Base-by-base conservation (phyloP, 495 filamentous ascomycete species). In the Annulohypoxylon bovei region DNA sequence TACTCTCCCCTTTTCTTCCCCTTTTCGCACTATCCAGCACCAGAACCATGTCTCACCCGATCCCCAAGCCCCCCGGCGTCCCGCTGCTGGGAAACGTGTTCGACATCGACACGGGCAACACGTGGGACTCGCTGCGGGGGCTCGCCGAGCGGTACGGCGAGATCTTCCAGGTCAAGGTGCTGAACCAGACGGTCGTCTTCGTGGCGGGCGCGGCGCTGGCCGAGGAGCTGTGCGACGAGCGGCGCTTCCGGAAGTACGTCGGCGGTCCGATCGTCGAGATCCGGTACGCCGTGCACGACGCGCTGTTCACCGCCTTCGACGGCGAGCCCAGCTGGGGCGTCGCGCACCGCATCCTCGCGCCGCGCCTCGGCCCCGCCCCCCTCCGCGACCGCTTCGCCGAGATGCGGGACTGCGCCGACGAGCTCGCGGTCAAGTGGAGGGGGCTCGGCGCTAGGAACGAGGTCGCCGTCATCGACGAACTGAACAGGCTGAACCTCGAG, bases 401-500 rank as follows among this genome's bases (percentile, higher is more conserved):
- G 56, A 88, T 93, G 84, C 81, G 89, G 39, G 87, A 89, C 68
- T 87, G 89, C 62, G 85, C 88, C 0, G 78, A 76, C 4, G 91
- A 94, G 70, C 77, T 95, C 25, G 82, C 90, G 12, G 80, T 87
- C 35, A 92, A 91, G 74, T 95, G 91, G 91, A 85, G 84, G 6
- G 80, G 84, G 9, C 80, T 85, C 23, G 90, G 86, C 0, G 72
- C 81, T 0, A 77, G 82, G 3, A 76, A 82, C 47, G 75, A 80
- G 18, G 88, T 93, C 60, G 67, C 77, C 7, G 86, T 87, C 0
- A 81, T 90, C 0, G 86, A 85, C 18, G 89, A 92, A 66, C 90
- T 94, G 55, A 92, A 91, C 18, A 82, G 89, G 8, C 76, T 94
- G 59, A 91, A 87, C 22, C 81, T 94, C 25, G 91, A 94, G 68